Conservation (phyloP, 106 monocot genomes). For the Platanthera zijinensis region DNA sequence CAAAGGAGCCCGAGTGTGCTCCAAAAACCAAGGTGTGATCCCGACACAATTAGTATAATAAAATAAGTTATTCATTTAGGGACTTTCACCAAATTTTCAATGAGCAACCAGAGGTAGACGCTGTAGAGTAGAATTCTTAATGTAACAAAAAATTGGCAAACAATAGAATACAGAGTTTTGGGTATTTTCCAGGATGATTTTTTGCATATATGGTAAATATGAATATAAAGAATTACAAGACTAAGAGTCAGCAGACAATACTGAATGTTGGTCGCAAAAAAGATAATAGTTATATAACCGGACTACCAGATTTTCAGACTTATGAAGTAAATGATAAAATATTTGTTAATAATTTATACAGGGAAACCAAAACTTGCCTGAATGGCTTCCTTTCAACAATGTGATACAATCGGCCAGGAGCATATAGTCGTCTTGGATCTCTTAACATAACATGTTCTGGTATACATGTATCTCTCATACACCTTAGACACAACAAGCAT, state of each 20-base stretch:
- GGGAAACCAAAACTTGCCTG: conserved; percentile 30
- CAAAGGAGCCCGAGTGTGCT: too few relatives aligned
- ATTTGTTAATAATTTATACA: not conserved
- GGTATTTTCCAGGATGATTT: not conserved
- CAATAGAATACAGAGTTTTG: not conserved
- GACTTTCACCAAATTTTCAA: too few relatives aligned
- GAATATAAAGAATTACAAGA: too few relatives aligned
- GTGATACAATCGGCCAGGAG: conserved; percentile 85
- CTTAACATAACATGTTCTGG: conserved; percentile 55
- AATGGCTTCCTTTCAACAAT: conserved; percentile 92
- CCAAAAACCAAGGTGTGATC: too few relatives aligned
- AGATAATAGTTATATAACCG: too few relatives aligned
- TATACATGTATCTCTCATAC: conserved; percentile 75
- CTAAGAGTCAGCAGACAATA: too few relatives aligned
- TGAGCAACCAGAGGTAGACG: not conserved
- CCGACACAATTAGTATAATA: too few relatives aligned
- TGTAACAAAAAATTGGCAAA: not conserved
- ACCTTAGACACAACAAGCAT: conserved; percentile 68
- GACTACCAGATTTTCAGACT: too few relatives aligned
- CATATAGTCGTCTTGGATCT: conserved; percentile 87
- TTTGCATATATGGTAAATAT: too few relatives aligned
- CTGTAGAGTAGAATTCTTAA: not conserved
- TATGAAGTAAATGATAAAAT: too few relatives aligned
- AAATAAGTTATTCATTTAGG: too few relatives aligned
- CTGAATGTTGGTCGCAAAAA: too few relatives aligned